phyloP scores from a whole-genome alignment of 2,329 filamentous ascomycete genomes.

The Scedosporium dehoogii region DNA sequence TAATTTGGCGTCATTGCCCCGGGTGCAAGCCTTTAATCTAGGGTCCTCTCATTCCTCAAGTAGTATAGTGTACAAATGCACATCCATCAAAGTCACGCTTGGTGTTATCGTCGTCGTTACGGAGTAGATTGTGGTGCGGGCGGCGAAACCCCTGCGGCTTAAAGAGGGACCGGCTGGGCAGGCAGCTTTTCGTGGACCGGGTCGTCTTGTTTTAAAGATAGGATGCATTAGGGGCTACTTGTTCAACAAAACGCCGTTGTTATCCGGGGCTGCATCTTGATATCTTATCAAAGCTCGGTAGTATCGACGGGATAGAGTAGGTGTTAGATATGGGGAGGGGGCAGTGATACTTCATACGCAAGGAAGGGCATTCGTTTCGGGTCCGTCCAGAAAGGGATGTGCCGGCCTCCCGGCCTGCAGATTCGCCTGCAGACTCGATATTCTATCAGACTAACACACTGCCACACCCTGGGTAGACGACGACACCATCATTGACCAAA shows the following conservation, averaged over 20 bases:
- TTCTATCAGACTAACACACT: not conserved
- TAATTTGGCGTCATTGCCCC: too few relatives aligned
- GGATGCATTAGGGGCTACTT: too few relatives aligned
- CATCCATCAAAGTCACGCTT: not conserved
- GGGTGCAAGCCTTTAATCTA: too few relatives aligned
- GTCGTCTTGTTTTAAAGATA: not conserved
- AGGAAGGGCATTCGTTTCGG: too few relatives aligned
- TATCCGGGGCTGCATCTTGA: not conserved
- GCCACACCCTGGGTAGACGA: not conserved
- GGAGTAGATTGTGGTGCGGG: not conserved
- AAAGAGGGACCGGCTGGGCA: not conserved
- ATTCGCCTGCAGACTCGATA: not conserved
- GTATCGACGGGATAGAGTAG: not conserved
- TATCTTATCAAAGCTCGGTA: not conserved
- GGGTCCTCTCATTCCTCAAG: too few relatives aligned
- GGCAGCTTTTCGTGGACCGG: not conserved
- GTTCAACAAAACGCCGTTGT: not conserved
- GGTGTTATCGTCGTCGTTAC: not conserved
- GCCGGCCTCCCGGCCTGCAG: not conserved
- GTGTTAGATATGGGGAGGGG: not conserved
- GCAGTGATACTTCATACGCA: not conserved
- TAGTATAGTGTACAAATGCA: too few relatives aligned
- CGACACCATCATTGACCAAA: not conserved
- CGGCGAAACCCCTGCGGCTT: not conserved
- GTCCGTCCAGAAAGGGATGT: not conserved